Evolutionary conservation across 495 filamentous ascomycete species (phyloP), one percentile per base, ranked within the genome.

Genomic region (Tuber aestivum): DNA sequence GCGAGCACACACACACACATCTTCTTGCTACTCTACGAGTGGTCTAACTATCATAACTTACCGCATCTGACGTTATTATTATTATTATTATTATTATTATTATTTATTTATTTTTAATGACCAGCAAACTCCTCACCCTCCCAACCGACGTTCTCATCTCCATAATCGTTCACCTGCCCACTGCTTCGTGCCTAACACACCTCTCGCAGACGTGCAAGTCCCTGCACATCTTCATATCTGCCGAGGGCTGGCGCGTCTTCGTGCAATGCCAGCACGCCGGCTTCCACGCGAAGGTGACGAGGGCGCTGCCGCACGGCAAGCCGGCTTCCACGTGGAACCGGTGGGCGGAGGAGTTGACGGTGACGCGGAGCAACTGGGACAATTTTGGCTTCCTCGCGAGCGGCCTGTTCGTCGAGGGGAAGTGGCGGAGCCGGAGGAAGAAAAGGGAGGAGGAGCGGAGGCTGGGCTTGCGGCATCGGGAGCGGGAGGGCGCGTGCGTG

Each of bases 341-440:
- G 23, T 61, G 50, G 50, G 50, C 50, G n/a, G 50, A 61, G 50
- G 50, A 61, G 50, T 10, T 61, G 23, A 61, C 50, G 23, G 50
- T 61, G 50, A 61, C 50, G n/a, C 10, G 50, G 23, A 61, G 50
- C 10, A 61, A 61, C n/a, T 61, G 50, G 50, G 23, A 14, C 9
- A 61, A 61, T n/a, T 61, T 27, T 23, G 50, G 50, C 23, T 61
- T 61, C n/a, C 23, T 61, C n/a, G n/a, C 50, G 50, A 61, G 50
- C 50, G 50, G 23, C 9, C 8, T 61, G 50, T 61, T 61, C 10
- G 50, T 61, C 23, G 50, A 61, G n/a, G 50, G 50, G 7, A 61
- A 61, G 50, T 61, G 50, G 50, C 50, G 50, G 50, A 61, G 50
- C n/a, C 50, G 50, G 23, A 61, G 50, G 50, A 27, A 61, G 50